Percentiles rank a stretch among this genome's conserved stretches.
Conservation (phyloP, 148 eudicot genomes). For the Spergularia marina region DNA sequence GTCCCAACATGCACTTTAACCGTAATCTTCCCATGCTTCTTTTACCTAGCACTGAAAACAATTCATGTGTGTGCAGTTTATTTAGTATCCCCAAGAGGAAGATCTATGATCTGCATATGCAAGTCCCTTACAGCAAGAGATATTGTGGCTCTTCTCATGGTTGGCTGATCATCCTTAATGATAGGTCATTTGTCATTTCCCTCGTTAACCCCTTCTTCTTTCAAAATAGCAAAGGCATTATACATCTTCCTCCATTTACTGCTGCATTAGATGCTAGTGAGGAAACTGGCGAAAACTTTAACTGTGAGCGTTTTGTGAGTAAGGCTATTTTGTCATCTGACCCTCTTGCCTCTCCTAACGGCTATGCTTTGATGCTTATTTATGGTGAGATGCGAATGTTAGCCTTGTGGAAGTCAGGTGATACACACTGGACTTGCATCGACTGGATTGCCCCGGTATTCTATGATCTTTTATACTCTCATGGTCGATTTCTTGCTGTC, state of each 20-base stretch:
- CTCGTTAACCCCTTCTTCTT: constrained; percentile 18
- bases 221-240: constrained; percentile 12
- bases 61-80: neutral
- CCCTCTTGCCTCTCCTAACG: constrained; percentile 9
- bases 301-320: constrained; percentile 10
- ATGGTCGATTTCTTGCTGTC: constrained; percentile 14
- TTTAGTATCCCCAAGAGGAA: neutral
- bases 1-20: constrained; percentile 7
- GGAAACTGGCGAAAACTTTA: neutral
- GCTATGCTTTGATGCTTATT: constrained; percentile 20
- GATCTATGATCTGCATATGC: constrained; percentile 17
- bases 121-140: constrained; percentile 17
- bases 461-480: constrained; percentile 7
- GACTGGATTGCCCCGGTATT: neutral
- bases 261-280: constrained; percentile 9
- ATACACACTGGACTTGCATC: constrained; percentile 13
- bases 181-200: constrained; percentile 8
- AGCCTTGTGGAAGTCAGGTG: constrained; percentile 23
- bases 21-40: constrained; percentile 16
- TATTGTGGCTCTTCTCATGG: constrained; percentile 24
- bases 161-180: constrained; percentile 24
- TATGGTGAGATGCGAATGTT: constrained; percentile 7
- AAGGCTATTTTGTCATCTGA: constrained; percentile 21
- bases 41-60: neutral
- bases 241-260: constrained; percentile 21